Evolutionary conservation across 2,329 filamentous ascomycete genomes (phyloP).

Genomic region (Apiospora malaysiana): DNA sequence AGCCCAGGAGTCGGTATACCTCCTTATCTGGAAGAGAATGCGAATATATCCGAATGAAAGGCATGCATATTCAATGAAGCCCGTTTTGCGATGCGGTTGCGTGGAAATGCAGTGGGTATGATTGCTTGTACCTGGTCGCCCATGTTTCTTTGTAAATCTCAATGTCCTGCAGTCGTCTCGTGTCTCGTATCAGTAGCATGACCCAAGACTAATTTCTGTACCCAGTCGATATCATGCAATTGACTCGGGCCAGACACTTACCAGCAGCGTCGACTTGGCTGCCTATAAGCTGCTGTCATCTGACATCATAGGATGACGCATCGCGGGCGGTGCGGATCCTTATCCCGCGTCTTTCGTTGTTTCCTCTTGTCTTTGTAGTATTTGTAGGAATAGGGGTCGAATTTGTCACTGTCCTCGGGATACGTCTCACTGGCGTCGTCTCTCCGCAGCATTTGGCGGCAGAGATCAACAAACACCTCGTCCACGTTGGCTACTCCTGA

Average conservation of each 20-base stretch:
- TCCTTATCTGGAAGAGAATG: not conserved
- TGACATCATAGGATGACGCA: conserved; percentile 50
- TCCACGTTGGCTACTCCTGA: conserved; percentile 74
- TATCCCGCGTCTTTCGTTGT: conserved; percentile 35
- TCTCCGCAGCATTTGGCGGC: conserved; percentile 80
- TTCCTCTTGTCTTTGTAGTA: conserved; percentile 42
- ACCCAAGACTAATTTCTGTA: not conserved
- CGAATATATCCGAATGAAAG: not conserved
- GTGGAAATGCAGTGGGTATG: conserved; percentile 11
- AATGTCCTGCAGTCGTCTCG: conserved; percentile 3
- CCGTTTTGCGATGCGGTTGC: not conserved
- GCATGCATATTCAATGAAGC: not conserved
- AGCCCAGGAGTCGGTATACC: not conserved
- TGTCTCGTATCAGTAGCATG: not conserved
- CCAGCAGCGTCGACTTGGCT: not conserved
- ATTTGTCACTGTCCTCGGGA: conserved; percentile 49
- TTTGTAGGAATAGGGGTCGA: conserved; percentile 42
- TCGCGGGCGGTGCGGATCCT: conserved; percentile 41
- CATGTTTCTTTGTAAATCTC: not conserved
- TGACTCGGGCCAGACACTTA: not conserved
- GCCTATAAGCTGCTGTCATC: not conserved
- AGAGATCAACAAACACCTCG: conserved; percentile 86
- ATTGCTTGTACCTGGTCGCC: conserved; percentile 17
- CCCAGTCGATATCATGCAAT: not conserved
- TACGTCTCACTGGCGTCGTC: conserved; percentile 59